Percentiles rank a stretch among this genome's conserved stretches.
Evolutionary conservation across 208 protist species (phyloP).

Genomic region (Acanthamoeba triangularis): DNA sequence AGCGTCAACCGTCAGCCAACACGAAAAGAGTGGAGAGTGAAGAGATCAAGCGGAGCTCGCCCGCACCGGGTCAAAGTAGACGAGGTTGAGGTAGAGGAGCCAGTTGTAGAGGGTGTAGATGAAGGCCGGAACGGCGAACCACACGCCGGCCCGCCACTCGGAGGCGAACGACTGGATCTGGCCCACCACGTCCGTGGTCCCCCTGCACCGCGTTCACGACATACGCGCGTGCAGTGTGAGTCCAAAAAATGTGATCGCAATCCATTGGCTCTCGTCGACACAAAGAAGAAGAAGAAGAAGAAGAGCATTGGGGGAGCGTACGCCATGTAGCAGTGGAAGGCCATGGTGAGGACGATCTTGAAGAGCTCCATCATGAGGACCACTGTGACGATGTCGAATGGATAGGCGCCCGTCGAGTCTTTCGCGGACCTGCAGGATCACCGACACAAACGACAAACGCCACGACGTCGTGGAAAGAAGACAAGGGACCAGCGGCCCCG

Average conservation of each 20-base stretch:
- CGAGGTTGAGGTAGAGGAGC: conserved; percentile 48
- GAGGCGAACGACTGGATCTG: neutral
- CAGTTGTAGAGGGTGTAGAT: conserved; percentile 73
- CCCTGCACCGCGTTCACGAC: neutral
- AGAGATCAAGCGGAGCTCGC: neutral
- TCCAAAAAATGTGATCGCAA: neutral
- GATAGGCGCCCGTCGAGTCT: neutral
- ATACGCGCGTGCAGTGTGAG: neutral
- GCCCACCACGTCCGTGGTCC: neutral
- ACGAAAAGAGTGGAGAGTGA: neutral
- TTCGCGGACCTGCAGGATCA: neutral
- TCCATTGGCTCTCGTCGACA: neutral
- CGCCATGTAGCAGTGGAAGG: conserved; percentile 53
- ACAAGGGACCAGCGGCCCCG: too few species aligned
- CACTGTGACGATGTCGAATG: conserved; percentile 28
- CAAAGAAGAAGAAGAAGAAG: neutral
- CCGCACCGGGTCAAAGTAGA: conserved; percentile 28
- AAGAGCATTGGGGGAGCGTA: neutral
- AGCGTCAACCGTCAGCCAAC: too few species aligned
- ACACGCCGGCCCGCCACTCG: neutral
- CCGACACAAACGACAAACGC: neutral
- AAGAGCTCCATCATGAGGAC: conserved; percentile 55
- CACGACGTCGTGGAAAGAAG: neutral
- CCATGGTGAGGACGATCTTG: conserved; percentile 41
- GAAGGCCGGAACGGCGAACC: conserved; percentile 59